Conservation (phyloP, 495 filamentous ascomycete species). For the Xylona heveae region DNA sequence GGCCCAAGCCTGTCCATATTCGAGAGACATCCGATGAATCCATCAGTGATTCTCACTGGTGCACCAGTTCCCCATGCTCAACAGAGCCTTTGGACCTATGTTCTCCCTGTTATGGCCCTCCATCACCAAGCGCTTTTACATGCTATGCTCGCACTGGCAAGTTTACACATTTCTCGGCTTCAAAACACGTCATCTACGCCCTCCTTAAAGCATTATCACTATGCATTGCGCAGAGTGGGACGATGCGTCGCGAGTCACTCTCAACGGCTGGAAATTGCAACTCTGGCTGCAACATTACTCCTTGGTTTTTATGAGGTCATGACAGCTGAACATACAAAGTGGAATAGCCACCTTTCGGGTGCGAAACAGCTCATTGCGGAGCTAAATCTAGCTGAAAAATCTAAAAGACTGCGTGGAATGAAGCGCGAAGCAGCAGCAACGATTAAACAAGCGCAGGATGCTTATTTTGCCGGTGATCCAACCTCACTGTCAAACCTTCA, state of each 20-base stretch:
- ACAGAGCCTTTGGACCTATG: conserved; percentile 75
- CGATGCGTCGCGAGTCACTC: conserved; percentile 46
- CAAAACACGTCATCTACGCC: conserved; percentile 50
- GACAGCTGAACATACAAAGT: conserved; percentile 85
- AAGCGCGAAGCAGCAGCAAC: too few species aligned
- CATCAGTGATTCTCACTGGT: conserved; percentile 46
- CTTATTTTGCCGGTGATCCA: too few species aligned
- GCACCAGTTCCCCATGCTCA: conserved; percentile 40
- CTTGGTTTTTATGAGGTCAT: conserved; percentile 89
- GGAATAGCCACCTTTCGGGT: conserved; percentile 79
- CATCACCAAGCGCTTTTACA: conserved; percentile 72
- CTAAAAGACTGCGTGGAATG: too few species aligned
- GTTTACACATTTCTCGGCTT: conserved; percentile 72
- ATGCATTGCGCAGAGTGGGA: conserved; percentile 55
- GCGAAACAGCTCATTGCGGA: conserved; percentile 62
- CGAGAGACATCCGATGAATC: conserved; percentile 64
- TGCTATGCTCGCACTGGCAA: conserved; percentile 73
- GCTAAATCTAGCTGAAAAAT: conserved; percentile 13
- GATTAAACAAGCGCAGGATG: too few species aligned
- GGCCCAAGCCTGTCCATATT: conserved; percentile 75
- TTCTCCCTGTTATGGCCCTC: conserved; percentile 64
- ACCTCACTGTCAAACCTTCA: too few species aligned
- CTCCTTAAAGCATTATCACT: conserved; percentile 81
- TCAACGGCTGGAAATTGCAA: conserved; percentile 57
- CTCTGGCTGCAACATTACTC: conserved; percentile 70